Conservation (phyloP, 495 filamentous ascomycete species). For the Platismatia glauca region DNA sequence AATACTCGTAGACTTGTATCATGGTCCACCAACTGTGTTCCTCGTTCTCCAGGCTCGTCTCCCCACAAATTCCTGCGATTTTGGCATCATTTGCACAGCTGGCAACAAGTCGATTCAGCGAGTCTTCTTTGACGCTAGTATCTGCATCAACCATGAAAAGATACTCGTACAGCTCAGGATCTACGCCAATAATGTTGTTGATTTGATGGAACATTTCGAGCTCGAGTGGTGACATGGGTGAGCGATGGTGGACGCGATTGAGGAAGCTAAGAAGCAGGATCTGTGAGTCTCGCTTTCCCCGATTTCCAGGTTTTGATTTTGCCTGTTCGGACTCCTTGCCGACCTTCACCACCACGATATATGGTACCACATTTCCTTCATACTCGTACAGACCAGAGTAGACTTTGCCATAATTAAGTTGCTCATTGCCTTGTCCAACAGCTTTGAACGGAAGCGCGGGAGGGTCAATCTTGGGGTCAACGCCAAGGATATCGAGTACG, state of each 20-base stretch:
- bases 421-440: constrained; percentile 79
- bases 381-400: constrained; percentile 97
- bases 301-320: constrained; percentile 91
- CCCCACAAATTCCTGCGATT: constrained; percentile 95
- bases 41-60: constrained; percentile 93
- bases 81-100: constrained; percentile 89
- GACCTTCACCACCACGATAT: constrained; percentile 90
- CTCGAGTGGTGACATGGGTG: constrained; percentile 90
- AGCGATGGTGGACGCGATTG: constrained; percentile 91
- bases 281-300: constrained; percentile 96
- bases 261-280: constrained; percentile 73
- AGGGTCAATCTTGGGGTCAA: constrained; percentile 93
- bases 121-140: constrained; percentile 88
- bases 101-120: constrained; percentile 84
- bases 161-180: constrained; percentile 96
- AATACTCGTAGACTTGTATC: constrained; percentile 99
- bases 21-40: constrained; percentile 96
- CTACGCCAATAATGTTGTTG: constrained; percentile 97
- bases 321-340: constrained; percentile 91
- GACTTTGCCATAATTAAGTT: constrained; percentile 96
- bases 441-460: constrained; percentile 87
- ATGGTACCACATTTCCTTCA: constrained; percentile 95
- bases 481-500: constrained; percentile 90
- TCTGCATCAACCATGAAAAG: constrained; percentile 97
- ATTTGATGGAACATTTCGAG: constrained; percentile 98